phyloP scores from a whole-genome alignment of 2,329 filamentous ascomycete genomes.

The Aspergillus felis region DNA sequence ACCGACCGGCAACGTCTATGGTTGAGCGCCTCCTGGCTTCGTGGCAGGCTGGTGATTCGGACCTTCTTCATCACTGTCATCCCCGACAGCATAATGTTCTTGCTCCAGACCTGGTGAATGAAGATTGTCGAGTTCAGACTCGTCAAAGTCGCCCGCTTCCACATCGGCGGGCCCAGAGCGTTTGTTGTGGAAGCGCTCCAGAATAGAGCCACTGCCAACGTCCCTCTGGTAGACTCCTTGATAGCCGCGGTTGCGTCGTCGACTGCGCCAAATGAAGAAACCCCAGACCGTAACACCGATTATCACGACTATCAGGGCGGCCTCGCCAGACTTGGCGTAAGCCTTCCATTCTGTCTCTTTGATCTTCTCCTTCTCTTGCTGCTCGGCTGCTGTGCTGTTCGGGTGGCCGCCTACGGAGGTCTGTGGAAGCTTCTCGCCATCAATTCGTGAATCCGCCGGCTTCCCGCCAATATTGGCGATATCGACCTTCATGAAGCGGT shows the following conservation, averaged over 20 bases:
- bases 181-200: constrained; percentile 48
- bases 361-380: constrained; percentile 68
- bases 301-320: constrained; percentile 76
- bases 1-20: constrained; percentile 3
- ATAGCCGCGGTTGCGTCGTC: constrained; percentile 46
- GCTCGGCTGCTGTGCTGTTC: constrained; percentile 63
- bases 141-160: constrained; percentile 61
- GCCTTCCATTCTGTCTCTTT: constrained; percentile 83
- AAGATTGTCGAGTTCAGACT: constrained; percentile 57
- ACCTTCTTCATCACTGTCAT: constrained; percentile 41
- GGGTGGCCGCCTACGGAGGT: constrained; percentile 72
- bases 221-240: constrained; percentile 42
- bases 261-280: constrained; percentile 61
- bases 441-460: constrained; percentile 74
- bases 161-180: constrained; percentile 46
- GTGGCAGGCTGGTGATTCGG: constrained; percentile 9
- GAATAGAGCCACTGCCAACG: constrained; percentile 37
- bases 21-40: constrained; percentile 3
- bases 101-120: constrained; percentile 32
- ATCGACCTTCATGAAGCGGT: constrained; percentile 91
- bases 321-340: constrained; percentile 81
- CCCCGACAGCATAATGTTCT: constrained; percentile 48
- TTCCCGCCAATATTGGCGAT: constrained; percentile 80
- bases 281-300: constrained; percentile 71
- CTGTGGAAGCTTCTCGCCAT: constrained; percentile 76